These are phyloP conservation scores for Aspergillus leporis DNA, from an alignment of 495 filamentous ascomycete genomes.

Conservation along the genomic window DNA sequence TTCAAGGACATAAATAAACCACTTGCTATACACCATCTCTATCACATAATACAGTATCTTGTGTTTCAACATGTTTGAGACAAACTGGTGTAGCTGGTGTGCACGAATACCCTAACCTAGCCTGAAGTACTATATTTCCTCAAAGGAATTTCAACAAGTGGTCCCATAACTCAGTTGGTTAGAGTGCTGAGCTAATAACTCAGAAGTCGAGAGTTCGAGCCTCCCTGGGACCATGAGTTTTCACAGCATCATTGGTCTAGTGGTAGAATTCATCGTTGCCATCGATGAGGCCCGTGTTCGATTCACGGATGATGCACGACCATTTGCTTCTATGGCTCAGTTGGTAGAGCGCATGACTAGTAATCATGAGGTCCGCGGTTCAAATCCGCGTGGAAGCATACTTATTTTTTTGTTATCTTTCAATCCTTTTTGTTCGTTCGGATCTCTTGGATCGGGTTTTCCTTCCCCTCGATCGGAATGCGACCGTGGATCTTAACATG, in stretches of 20 bases:
- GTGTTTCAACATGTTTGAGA: no score
- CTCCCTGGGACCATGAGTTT: neutral
- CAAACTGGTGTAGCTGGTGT: no score
- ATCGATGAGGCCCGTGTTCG: constrained; percentile 61
- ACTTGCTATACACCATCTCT: no score
- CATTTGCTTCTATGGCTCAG: constrained; percentile 6
- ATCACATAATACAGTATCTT: no score
- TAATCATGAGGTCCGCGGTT: constrained; percentile 14
- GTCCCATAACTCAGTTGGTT: constrained; percentile 6
- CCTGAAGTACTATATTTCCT: neutral
- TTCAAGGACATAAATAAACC: no score
- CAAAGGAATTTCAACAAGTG: constrained; percentile 4
- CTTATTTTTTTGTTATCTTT: constrained; percentile 17
- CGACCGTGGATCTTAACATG: neutral
- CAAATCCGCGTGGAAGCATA: constrained; percentile 11
- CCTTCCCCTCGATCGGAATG: neutral
- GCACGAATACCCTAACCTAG: no score
- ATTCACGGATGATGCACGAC: constrained; percentile 56
- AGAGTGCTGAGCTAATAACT: constrained; percentile 7
- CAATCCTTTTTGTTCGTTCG: constrained; percentile 3
- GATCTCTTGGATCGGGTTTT: neutral
- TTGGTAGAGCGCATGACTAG: constrained; percentile 15
- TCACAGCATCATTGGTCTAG: constrained; percentile 58
- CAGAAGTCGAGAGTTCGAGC: constrained; percentile 7
- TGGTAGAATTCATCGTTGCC: constrained; percentile 63